Percentiles rank a stretch among this genome's conserved stretches.
Evolutionary conservation across 495 filamentous ascomycete species (phyloP).

Genomic region (Astrothelium macrocarpum): DNA sequence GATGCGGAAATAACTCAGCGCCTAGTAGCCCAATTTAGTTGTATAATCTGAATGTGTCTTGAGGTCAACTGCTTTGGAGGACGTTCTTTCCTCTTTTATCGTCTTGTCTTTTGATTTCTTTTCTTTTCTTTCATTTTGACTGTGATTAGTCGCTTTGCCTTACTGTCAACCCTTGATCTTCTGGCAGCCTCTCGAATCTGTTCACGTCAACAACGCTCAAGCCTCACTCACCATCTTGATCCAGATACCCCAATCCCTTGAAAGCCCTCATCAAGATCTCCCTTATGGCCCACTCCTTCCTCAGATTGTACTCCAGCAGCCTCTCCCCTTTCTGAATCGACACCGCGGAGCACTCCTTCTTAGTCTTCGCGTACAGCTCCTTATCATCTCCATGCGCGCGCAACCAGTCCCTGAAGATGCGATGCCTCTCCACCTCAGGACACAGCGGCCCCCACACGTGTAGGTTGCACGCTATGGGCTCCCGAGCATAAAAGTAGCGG

Average conservation of each 20-base stretch:
- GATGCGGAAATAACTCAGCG: background rate
- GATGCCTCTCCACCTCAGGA: slow-evolving; percentile 35
- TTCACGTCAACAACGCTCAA: slow-evolving; percentile 4
- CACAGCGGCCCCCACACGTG: slow-evolving; percentile 41
- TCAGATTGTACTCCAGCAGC: slow-evolving; percentile 32
- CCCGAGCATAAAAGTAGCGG: slow-evolving; percentile 33
- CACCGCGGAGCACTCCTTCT: slow-evolving; percentile 31
- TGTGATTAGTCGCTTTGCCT: slow-evolving; percentile 2
- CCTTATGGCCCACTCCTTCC: slow-evolving; percentile 35
- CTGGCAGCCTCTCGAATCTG: background rate
- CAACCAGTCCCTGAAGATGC: slow-evolving; percentile 42
- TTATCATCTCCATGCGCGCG: slow-evolving; percentile 30
- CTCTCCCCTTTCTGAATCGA: slow-evolving; percentile 28
- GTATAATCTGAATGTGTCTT: slow-evolving; percentile 1
- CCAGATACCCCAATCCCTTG: slow-evolving; percentile 22
- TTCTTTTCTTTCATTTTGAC: background rate
- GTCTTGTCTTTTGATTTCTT: slow-evolving; percentile 4
- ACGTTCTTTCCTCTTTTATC: background rate
- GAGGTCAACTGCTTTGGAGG: background rate
- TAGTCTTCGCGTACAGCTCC: slow-evolving; percentile 33
- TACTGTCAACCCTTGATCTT: slow-evolving; percentile 4
- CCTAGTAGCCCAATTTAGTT: background rate
- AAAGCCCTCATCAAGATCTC: slow-evolving; percentile 37
- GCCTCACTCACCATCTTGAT: slow-evolving; percentile 6
- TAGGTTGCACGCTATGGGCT: slow-evolving; percentile 30